Evolutionary conservation across 148 eudicot species (phyloP), one percentile per base, ranked within the genome.

Genomic region (Selenicereus undatus): DNA sequence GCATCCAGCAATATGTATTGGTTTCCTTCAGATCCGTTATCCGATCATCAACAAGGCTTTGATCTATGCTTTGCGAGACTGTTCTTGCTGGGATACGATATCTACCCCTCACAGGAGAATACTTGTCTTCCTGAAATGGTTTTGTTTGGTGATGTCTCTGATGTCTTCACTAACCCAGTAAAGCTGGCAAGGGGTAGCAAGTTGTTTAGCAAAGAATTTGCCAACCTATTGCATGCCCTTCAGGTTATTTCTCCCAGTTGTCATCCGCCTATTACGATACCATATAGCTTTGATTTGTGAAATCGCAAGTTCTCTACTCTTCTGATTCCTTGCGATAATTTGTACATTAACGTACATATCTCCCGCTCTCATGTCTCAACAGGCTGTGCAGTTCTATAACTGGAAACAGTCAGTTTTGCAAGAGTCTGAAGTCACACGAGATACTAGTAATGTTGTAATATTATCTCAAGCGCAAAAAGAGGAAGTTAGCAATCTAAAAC

Each of bases 1-100:
- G 98, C 94, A 77, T 88, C 99, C 70, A 89, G 81, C 82, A 90
- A 88, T 78, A 96, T 96, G 99, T 96, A 96, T 82, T 94, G 98
- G 98, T 91, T 92, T 88, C 89, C 95, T 73, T 85, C 93, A 4
- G 88, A 88, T 13, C 83, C 86, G 73, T 82, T 78, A 74, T 89
- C 91, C 77, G 87, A 78, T 81, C 81, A 82, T 77, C 84, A 88
- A 88, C 82, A 86, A 79, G 98, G 93, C 71, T 96, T 90, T 81
- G 94, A 96, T 77, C 84, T 96, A 79, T 82, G 94, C 79, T 86
- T 84, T 84, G 98, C 91, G 48, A 91, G 99, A 86, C 73, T 96
- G 75, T 84, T 88, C 73, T 80, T 84, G 56, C 83, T 88, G 78
- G 97, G 94, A 76, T 93, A 79, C 76, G 87, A 87, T 86, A 78